Evolutionary conservation across 306 rosid genomes (phyloP).

Genomic region (Rubus parviflorus): DNA sequence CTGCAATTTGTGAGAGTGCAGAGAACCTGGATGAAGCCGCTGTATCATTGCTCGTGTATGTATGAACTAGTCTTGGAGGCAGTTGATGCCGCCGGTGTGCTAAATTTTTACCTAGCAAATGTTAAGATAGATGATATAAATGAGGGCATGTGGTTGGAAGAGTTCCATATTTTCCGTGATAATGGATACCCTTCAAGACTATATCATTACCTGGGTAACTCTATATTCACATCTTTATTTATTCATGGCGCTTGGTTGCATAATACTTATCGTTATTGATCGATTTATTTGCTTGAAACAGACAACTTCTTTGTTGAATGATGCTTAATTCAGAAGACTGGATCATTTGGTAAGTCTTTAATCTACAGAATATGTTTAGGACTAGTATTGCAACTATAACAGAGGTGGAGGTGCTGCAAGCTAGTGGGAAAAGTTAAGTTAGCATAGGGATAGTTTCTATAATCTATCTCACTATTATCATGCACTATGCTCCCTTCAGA

Average conservation of each 20-base stretch:
- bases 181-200: background rate
- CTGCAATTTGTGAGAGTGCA: slow-evolving; percentile 8
- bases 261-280: background rate
- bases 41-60: background rate
- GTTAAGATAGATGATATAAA: background rate
- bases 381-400: background rate
- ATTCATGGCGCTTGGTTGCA: background rate
- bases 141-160: background rate
- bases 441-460: no score
- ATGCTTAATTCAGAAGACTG: background rate
- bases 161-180: background rate
- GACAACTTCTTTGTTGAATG: slow-evolving; percentile 4
- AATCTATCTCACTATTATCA: no score
- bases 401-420: background rate
- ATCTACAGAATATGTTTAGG: no score
- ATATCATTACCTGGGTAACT: background rate
- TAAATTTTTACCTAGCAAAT: background rate
- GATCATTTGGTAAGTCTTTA: background rate
- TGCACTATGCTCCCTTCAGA: no score
- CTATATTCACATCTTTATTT: background rate
- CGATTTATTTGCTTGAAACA: background rate
- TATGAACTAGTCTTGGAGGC: background rate
- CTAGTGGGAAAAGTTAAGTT: no score
- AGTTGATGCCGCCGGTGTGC: background rate
- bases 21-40: slow-evolving; percentile 8